Percentiles rank a stretch among this genome's conserved stretches.
phyloP scores from a whole-genome alignment of 148 eudicot genomes.

The Chenopodium album region DNA sequence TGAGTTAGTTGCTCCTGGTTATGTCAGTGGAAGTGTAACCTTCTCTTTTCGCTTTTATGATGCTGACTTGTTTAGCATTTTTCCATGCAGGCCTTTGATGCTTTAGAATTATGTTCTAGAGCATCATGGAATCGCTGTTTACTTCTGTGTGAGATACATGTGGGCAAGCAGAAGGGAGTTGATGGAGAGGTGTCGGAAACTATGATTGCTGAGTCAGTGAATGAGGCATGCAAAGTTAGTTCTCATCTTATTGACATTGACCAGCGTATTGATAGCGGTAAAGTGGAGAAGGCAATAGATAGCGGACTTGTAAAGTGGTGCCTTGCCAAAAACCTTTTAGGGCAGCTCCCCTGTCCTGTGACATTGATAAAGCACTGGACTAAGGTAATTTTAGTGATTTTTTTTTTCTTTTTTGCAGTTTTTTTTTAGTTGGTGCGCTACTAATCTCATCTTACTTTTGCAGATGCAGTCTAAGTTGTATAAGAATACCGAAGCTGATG shows the following conservation, averaged over 20 bases:
- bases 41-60: neutral
- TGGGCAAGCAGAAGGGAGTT: slow-evolving; percentile 34
- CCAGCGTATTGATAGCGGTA: slow-evolving; percentile 38
- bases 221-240: slow-evolving; percentile 59
- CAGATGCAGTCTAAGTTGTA: slow-evolving; percentile 58
- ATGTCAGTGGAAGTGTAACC: neutral
- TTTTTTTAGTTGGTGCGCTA: neutral
- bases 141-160: slow-evolving; percentile 45
- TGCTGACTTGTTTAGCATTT: slow-evolving; percentile 8
- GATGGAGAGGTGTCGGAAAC: slow-evolving; percentile 44
- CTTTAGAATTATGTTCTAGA: slow-evolving; percentile 57
- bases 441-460: slow-evolving; percentile 26
- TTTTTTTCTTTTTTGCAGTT: slow-evolving; percentile 1
- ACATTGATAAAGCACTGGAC: slow-evolving; percentile 76
- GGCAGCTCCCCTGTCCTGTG: slow-evolving; percentile 53
- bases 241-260: slow-evolving; percentile 62
- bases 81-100: slow-evolving; percentile 56
- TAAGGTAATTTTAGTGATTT: slow-evolving; percentile 50
- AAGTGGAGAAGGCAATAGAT: slow-evolving; percentile 35
- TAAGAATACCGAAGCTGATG: slow-evolving; percentile 35
- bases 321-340: slow-evolving; percentile 44
- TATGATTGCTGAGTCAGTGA: slow-evolving; percentile 42
- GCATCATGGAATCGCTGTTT: slow-evolving; percentile 70
- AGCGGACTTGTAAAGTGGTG: slow-evolving; percentile 74
- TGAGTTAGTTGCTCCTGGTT: neutral